These are phyloP conservation scores for Candida quercuum DNA, from an alignment of 805 yeast genomes.

Conservation along the genomic window DNA sequence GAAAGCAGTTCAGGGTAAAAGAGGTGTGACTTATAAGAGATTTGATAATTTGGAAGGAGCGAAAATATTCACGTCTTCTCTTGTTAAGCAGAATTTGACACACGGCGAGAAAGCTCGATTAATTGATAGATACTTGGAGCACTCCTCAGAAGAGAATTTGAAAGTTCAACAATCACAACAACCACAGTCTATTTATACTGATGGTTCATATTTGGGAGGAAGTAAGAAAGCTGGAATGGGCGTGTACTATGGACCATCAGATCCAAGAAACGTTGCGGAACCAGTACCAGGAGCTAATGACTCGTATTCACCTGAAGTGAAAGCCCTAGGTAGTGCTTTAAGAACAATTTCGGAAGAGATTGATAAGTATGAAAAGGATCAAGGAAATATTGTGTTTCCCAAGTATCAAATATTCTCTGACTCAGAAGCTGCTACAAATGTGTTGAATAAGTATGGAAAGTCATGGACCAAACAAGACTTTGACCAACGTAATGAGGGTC, in stretches of 20 bases:
- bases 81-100: background rate
- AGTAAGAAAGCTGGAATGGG: slow-evolving; percentile 75
- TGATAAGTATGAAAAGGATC: slow-evolving; percentile 13
- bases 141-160: slow-evolving; percentile 2
- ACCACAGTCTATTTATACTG: slow-evolving; percentile 48
- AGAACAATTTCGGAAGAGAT: slow-evolving; percentile 31
- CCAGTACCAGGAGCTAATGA: slow-evolving; percentile 55
- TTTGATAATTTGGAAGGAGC: slow-evolving; percentile 25
- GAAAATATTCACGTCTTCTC: slow-evolving; percentile 6
- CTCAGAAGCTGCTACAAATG: slow-evolving; percentile 58
- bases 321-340: slow-evolving; percentile 59
- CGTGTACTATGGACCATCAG: slow-evolving; percentile 56
- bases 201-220: slow-evolving; percentile 52
- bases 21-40: slow-evolving; percentile 39
- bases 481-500: slow-evolving; percentile 30
- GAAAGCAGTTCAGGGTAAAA: slow-evolving; percentile 22
- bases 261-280: slow-evolving; percentile 48
- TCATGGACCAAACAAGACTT: slow-evolving; percentile 58
- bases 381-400: slow-evolving; percentile 10
- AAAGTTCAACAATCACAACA: slow-evolving; percentile 5
- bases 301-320: slow-evolving; percentile 76
- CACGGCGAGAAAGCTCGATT: slow-evolving; percentile 1
- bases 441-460: slow-evolving; percentile 50
- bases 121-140: slow-evolving; percentile 1
- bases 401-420: slow-evolving; percentile 55